Conservation (phyloP, 257 asterid species). For the Jacaranda mimosifolia region DNA sequence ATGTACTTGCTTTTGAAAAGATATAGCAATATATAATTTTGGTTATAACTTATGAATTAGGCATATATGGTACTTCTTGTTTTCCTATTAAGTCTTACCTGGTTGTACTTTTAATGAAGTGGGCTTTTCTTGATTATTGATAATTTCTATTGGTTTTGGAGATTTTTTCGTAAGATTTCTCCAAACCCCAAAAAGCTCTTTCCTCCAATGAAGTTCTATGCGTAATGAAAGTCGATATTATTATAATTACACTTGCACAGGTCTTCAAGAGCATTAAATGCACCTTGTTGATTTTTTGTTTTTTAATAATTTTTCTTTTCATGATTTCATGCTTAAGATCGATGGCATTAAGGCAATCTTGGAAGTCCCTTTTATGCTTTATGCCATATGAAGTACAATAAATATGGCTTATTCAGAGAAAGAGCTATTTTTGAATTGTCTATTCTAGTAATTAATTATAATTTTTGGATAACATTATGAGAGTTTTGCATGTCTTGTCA, state of each 20-base stretch:
- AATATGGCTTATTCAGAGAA: background rate
- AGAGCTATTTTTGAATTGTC: background rate
- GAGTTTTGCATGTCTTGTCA: background rate
- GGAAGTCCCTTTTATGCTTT: background rate
- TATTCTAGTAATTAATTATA: background rate
- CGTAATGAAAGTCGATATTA: too few species aligned
- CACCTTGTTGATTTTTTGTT: background rate
- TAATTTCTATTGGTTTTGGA: background rate
- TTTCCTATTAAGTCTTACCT: background rate
- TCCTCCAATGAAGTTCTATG: too few species aligned
- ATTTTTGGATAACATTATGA: background rate
- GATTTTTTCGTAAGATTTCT: background rate
- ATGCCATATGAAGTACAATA: background rate
- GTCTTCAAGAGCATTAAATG: background rate
- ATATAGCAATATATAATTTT: too few species aligned
- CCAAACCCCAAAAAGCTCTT: conserved; percentile 1
- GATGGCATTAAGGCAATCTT: background rate
- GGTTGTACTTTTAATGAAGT: background rate
- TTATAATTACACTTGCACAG: background rate
- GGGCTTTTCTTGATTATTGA: background rate
- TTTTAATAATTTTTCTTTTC: background rate
- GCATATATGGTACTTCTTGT: background rate
- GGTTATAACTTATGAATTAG: too few species aligned
- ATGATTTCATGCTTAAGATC: background rate
- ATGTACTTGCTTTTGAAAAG: too few species aligned